phyloP scores from a whole-genome alignment of 1,284 basidiomycete genomes.

The Puccinia triticina region DNA sequence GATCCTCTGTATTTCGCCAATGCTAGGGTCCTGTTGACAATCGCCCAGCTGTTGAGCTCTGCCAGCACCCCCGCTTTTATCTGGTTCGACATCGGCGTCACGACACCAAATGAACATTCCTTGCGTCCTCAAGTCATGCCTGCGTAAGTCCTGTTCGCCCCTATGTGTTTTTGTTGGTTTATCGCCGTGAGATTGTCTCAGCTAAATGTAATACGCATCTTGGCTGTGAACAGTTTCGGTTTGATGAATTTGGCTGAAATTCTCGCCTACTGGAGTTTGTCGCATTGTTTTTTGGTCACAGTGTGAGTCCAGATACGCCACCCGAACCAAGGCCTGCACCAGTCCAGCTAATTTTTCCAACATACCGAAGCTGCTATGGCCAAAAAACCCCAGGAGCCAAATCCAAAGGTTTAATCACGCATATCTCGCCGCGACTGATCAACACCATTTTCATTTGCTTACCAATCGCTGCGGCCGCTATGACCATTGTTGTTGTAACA shows the following conservation, averaged over 20 bases:
- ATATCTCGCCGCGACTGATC: slow-evolving; percentile 1
- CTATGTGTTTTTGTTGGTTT: not conserved
- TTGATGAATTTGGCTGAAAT: slow-evolving; percentile 24
- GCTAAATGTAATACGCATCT: not conserved
- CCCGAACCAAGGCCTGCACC: not conserved
- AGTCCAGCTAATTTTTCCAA: not conserved
- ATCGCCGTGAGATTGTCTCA: not conserved
- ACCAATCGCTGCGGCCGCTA: not conserved
- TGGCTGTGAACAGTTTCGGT: not conserved
- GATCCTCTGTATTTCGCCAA: slow-evolving; percentile 10
- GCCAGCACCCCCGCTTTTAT: slow-evolving; percentile 13
- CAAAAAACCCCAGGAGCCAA: not conserved
- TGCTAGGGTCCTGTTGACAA: slow-evolving; percentile 5
- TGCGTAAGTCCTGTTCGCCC: not conserved
- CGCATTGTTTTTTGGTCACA: slow-evolving; percentile 18
- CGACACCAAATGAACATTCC: not conserved
- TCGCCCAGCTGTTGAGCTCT: slow-evolving; percentile 10
- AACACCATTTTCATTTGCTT: slow-evolving; percentile 3
- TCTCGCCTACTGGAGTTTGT: slow-evolving; percentile 14
- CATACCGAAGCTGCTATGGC: slow-evolving; percentile 1
- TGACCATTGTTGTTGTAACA: slow-evolving; percentile 1
- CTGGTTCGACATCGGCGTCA: not conserved
- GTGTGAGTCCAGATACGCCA: not conserved
- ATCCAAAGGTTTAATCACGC: not conserved
- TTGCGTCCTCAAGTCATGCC: slow-evolving; percentile 27